Base-by-base conservation (phyloP, 2,329 filamentous ascomycete genomes). In the Graphiopsis chlorocephala region DNA sequence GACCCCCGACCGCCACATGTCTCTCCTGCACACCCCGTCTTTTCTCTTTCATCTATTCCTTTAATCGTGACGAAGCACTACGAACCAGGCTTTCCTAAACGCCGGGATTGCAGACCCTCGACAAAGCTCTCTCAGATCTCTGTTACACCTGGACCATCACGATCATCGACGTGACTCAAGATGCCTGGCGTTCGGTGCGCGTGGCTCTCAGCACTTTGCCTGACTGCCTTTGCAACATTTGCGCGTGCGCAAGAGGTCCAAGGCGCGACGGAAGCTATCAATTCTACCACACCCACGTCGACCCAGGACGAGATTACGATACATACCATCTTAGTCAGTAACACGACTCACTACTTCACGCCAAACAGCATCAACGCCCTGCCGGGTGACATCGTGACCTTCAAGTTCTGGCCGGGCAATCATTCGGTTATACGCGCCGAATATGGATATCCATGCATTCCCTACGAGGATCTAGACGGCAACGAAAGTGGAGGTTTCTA, bases 361-460 rank as follows among this genome's bases (percentile, higher is more conserved):
- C 80, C 80, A 1, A 74, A 76, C 42, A 71, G 72, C 33, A 70
- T 80, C 33, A 69, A 73, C 53, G 78, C 79, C 12, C 71, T 72
- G 8, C 70, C 75, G 2, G 79, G 78, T 20, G 79, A 81, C 64
- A 76, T 79, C 6, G 68, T 82, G 47, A 74, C 76, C 47, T 82
- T 81, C 65, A 62, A 72, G 52, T 81, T 81, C 70, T 80, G 73
- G 48, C 75, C 78, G 4, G 72, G 73, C 15, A 79, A 80, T 61
- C 79, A 82, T 64, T 80, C 78, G 0, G 79, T 82, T 4, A 76
- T 78, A 28, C 71, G 77, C 35, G 76, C 78, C 5, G 77, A 77
- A 35, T 81, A 75, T 64, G 71, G 72, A n/a, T 77, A 73, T 62
- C 76, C 79, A 4, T 81, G 79, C 64, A 71, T 80, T 23, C 79